phyloP scores from a whole-genome alignment of 305 asterid species.

The Striga hermonthica region DNA sequence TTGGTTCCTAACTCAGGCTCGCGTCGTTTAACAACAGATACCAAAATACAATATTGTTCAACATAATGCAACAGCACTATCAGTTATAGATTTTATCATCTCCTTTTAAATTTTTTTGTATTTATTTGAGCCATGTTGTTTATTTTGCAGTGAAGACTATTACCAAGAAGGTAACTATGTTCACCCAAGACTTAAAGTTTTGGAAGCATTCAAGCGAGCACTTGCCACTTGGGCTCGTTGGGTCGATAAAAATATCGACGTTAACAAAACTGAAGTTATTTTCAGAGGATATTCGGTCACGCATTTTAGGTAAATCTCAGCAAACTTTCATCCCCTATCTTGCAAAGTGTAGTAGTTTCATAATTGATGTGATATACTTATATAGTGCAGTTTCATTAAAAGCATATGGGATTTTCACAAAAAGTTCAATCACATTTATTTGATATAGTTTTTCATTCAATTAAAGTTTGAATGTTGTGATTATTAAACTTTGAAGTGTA shows the following conservation, averaged over 20 bases:
- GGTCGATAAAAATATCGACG: constrained; percentile 67
- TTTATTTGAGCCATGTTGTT: neutral
- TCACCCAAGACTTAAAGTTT: constrained; percentile 70
- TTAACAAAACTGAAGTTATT: constrained; percentile 55
- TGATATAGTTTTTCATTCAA: too few relatives aligned
- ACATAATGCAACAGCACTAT: neutral
- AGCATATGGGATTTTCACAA: neutral
- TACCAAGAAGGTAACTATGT: constrained; percentile 89
- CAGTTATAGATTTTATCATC: neutral
- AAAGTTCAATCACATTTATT: too few relatives aligned
- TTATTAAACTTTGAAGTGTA: too few relatives aligned
- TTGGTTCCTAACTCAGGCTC: too few relatives aligned
- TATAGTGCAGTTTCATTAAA: neutral
- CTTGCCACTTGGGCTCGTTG: constrained; percentile 76
- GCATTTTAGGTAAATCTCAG: constrained; percentile 73
- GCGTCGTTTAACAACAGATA: too few relatives aligned
- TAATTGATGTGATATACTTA: neutral
- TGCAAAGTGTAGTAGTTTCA: constrained; percentile 9
- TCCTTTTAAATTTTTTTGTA: neutral
- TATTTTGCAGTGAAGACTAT: constrained; percentile 63
- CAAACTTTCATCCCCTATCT: constrained; percentile 4
- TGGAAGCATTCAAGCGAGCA: constrained; percentile 87
- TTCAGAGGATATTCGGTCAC: constrained; percentile 88
- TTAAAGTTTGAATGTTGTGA: too few relatives aligned
- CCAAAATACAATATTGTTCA: too few relatives aligned